Evolutionary conservation across 2,329 filamentous ascomycete genomes (phyloP).

Genomic region (Ophiosphaerella korrae): DNA sequence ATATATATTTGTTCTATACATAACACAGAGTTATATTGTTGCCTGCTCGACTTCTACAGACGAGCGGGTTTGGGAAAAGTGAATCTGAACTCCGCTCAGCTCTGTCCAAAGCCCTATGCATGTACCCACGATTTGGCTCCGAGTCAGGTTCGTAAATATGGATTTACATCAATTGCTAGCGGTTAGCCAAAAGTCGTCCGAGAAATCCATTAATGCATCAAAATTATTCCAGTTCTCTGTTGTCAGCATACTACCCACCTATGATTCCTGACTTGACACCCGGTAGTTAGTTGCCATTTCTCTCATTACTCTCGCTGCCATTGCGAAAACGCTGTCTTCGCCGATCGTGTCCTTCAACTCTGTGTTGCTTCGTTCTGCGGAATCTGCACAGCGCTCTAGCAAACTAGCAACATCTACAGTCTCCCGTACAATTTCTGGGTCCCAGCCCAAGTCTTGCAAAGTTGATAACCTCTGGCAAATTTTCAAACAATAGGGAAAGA

Average conservation of each 20-base stretch:
- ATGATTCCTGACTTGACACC: background rate
- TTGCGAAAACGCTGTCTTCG: constrained; percentile 19
- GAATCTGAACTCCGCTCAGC: no score
- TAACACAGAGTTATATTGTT: no score
- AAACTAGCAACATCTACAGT: constrained; percentile 13
- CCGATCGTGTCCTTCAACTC: constrained; percentile 14
- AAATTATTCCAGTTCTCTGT: background rate
- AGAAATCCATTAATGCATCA: constrained; percentile 14
- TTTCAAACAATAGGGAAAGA: constrained; percentile 20
- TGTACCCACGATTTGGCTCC: no score
- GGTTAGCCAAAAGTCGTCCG: constrained; percentile 23
- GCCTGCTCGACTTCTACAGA: no score
- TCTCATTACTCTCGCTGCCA: constrained; percentile 17
- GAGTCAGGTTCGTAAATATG: no score
- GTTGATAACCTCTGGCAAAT: constrained; percentile 16
- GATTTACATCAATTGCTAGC: background rate
- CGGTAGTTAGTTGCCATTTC: constrained; percentile 10
- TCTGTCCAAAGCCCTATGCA: no score
- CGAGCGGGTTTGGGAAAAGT: no score
- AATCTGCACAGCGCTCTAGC: constrained; percentile 13
- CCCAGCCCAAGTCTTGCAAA: constrained; percentile 18
- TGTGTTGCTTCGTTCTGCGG: constrained; percentile 11
- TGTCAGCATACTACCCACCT: background rate
- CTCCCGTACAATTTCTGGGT: constrained; percentile 11
- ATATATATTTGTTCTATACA: no score